Conservation (phyloP, 176 grass and related monocot genomes). For the Oryza glumipatula region DNA sequence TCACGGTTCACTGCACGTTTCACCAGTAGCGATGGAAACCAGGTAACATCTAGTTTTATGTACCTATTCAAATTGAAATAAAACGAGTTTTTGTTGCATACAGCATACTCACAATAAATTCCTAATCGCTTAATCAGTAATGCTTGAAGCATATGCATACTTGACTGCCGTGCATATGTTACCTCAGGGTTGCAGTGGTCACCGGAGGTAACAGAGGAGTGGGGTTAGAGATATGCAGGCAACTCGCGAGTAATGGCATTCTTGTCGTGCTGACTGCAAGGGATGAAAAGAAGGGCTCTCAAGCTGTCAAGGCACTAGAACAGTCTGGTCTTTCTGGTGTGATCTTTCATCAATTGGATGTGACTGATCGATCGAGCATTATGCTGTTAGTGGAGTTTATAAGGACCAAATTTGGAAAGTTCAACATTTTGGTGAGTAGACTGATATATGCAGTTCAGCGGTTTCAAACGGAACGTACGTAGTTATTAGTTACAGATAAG, state of each 20-base stretch:
- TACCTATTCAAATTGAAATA: background rate
- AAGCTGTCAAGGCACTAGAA: slow-evolving; percentile 36
- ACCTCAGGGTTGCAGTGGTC: slow-evolving; percentile 53
- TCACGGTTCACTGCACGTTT: slow-evolving; percentile 7
- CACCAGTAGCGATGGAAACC: slow-evolving; percentile 22
- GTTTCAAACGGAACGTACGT: background rate
- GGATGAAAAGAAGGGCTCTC: slow-evolving; percentile 44
- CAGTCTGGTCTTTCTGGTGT: slow-evolving; percentile 28
- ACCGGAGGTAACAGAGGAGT: slow-evolving; percentile 58
- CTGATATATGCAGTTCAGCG: background rate
- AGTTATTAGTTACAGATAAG: no score
- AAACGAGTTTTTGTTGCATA: background rate
- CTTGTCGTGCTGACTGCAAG: slow-evolving; percentile 52
- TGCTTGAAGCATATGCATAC: background rate
- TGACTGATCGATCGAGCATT: slow-evolving; percentile 36
- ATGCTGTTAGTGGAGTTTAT: slow-evolving; percentile 44
- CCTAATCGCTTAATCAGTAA: no score
- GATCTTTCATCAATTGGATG: slow-evolving; percentile 53
- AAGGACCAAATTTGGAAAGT: slow-evolving; percentile 40
- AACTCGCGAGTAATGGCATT: slow-evolving; percentile 45
- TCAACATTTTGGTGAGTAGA: slow-evolving; percentile 46
- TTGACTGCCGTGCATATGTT: background rate
- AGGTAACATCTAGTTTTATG: slow-evolving; percentile 3
- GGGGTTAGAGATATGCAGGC: slow-evolving; percentile 59
- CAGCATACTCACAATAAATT: no score